Base-by-base conservation (phyloP, 1,284 basidiomycete genomes). In the Trichosporon faecale region DNA sequence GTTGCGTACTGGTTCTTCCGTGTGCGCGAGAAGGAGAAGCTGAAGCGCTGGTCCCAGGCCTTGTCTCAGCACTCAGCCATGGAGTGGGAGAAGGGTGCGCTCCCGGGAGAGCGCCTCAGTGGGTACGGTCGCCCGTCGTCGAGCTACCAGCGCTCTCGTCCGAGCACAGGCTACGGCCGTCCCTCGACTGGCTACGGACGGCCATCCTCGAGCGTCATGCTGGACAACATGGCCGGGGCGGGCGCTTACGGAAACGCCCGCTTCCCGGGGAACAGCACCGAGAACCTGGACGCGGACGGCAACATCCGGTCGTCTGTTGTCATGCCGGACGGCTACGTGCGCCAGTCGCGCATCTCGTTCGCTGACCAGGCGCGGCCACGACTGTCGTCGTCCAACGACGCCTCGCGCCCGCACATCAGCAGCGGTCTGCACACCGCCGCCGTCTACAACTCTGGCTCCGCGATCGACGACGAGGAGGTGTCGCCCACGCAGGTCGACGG, bases 401-500 rank as follows among this genome's bases (percentile, higher is more conserved):
- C 57, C 18, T 74, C 82, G 49, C 80, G 84, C 52, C 78, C 81
- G 7, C 74, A 74, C 64, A 71, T 80, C 35, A 74, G 67, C 74
- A 76, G 67, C 67, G 74, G 37, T 72, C 79, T 65, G 89, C 66
- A 67, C 60, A 75, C 71, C 40, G 74, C 65, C 79, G 76, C 83
- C 9, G 81, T 76, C 4, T 85, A 85, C 49, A 80, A 74, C 25
- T 73, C 73, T 35, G 78, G 76, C 27, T 79, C 78, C 9, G 79
- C 78, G 8, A 68, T 80, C 35, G 79, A 79, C 35, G 81, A 83
- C 61, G 73, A 80, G 46, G 73, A 77, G 66, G 75, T 89, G 70
- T 89, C 88, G 12, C 92, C 92, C 9, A 88, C 88, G 3, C 92
- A 94, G 80, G 85, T 88, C 0, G 80, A 83, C 31, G 92, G 92